phyloP scores from a whole-genome alignment of 192 early-diverging fungal genomes.

The Mortierella antarctica region DNA sequence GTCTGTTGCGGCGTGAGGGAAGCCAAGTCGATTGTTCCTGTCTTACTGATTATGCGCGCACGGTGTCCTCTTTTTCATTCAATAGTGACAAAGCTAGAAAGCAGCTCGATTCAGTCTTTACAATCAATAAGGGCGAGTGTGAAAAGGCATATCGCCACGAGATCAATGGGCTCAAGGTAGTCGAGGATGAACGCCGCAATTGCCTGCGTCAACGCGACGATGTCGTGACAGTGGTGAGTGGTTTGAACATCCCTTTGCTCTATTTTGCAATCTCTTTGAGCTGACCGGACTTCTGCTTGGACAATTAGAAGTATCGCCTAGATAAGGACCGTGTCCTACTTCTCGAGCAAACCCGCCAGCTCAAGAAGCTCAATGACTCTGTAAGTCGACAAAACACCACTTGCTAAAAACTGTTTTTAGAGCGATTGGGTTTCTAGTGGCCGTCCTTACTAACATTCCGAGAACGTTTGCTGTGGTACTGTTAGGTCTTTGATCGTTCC shows the following conservation, averaged over 20 bases:
- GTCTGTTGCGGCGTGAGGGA: neutral
- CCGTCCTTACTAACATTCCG: neutral
- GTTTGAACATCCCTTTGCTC: neutral
- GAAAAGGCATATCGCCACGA: slow-evolving; percentile 21
- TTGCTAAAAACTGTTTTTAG: neutral
- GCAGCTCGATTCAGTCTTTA: slow-evolving; percentile 45
- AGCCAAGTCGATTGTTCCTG: neutral
- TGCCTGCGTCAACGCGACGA: slow-evolving; percentile 39
- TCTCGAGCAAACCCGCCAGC: slow-evolving; percentile 41
- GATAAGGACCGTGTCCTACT: slow-evolving; percentile 27
- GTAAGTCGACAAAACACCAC: slow-evolving; percentile 12
- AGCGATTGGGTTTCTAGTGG: neutral
- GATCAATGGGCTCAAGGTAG: slow-evolving; percentile 30
- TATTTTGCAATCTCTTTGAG: neutral
- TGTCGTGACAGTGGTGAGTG: slow-evolving; percentile 37
- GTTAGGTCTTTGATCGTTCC: slow-evolving; percentile 47
- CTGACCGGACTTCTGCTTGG: neutral
- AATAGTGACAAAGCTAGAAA: slow-evolving; percentile 31
- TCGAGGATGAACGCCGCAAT: slow-evolving; percentile 36
- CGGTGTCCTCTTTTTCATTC: neutral
- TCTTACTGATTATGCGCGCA: neutral
- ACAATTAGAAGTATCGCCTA: slow-evolving; percentile 18
- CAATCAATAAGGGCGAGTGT: slow-evolving; percentile 25
- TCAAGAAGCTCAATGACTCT: slow-evolving; percentile 40
- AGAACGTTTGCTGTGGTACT: too few species aligned